A percentile compares a stretch with the other conserved stretches of the same genome.
phyloP scores from a whole-genome alignment of 2,329 filamentous ascomycete genomes.

The Tetracladium maxilliforme region DNA sequence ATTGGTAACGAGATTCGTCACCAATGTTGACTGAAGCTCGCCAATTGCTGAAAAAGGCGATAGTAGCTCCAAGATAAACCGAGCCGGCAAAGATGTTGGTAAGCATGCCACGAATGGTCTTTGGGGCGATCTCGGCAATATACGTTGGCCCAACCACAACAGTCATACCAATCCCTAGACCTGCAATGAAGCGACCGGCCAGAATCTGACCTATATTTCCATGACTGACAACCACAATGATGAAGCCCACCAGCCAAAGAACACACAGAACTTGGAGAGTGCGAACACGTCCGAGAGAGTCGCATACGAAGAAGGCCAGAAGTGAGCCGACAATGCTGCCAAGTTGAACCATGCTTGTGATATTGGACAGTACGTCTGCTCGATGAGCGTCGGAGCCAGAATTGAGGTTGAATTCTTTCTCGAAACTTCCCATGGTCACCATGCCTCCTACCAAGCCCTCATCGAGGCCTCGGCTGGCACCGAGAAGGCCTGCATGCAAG shows the following conservation, averaged over 20 bases:
- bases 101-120: slow-evolving; percentile 56
- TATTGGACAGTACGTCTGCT: slow-evolving; percentile 60
- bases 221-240: slow-evolving; percentile 40
- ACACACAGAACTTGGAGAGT: slow-evolving; percentile 41
- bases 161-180: slow-evolving; percentile 51
- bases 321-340: slow-evolving; percentile 60
- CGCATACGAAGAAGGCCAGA: slow-evolving; percentile 43
- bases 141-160: slow-evolving; percentile 57
- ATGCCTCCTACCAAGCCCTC: slow-evolving; percentile 13
- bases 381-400: slow-evolving; percentile 27
- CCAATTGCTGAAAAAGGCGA: slow-evolving; percentile 11
- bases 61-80: slow-evolving; percentile 48
- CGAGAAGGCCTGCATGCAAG: no score
- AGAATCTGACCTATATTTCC: slow-evolving; percentile 43
- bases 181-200: slow-evolving; percentile 51
- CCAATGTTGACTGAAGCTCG: slow-evolving; percentile 16
- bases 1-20: slow-evolving; percentile 3
- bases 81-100: slow-evolving; percentile 56
- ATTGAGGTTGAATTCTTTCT: slow-evolving; percentile 3
- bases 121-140: slow-evolving; percentile 57
- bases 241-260: slow-evolving; percentile 42
- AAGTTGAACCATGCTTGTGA: slow-evolving; percentile 71
- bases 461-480: slow-evolving; percentile 10
- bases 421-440: slow-evolving; percentile 12
- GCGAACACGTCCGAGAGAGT: slow-evolving; percentile 47